Percentiles rank a stretch among this genome's conserved stretches.
Conservation (phyloP, 805 yeast genomes). For the Ogataea dorogensis region DNA sequence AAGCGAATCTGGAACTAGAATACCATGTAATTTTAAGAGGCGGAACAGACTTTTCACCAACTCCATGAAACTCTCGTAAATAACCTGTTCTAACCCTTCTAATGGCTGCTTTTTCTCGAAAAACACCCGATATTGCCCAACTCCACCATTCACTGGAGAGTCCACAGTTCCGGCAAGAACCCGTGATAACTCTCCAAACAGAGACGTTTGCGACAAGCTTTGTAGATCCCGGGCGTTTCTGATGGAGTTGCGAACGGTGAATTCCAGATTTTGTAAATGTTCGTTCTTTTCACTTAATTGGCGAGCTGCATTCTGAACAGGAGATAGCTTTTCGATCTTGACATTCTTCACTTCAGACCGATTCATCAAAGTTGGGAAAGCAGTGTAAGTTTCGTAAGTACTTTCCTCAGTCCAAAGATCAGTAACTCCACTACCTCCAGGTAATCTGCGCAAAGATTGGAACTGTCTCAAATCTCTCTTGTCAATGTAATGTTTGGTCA, state of each 20-base stretch:
- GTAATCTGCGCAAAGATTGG: conserved; percentile 65
- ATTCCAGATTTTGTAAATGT: conserved; percentile 69
- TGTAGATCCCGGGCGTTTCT: conserved; percentile 26
- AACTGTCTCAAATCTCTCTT: conserved; percentile 71
- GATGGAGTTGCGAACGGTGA: conserved; percentile 52
- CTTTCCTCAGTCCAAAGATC: conserved; percentile 90
- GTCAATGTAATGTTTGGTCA: conserved; percentile 71
- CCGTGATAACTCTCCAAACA: conserved; percentile 65
- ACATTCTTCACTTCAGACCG: conserved; percentile 65
- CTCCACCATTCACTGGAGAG: conserved; percentile 92
- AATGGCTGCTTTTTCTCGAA: conserved; percentile 39
- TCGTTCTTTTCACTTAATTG: conserved; percentile 65
- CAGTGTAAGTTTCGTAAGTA: conserved; percentile 66
- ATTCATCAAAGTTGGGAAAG: conserved; percentile 88
- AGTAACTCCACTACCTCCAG: conserved; percentile 67
- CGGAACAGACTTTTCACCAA: conserved; percentile 62
- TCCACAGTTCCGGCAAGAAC: conserved; percentile 82
- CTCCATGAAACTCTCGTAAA: conserved; percentile 60
- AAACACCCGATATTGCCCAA: conserved; percentile 75
- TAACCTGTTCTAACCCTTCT: conserved; percentile 23
- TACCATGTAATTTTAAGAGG: conserved; percentile 68
- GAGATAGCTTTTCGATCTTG: conserved; percentile 61
- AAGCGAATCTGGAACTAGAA: conserved; percentile 55
- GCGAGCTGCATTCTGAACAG: conserved; percentile 77
- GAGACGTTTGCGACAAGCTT: conserved; percentile 32